Percentiles rank a stretch among this genome's conserved stretches.
Conservation (phyloP, 2,329 filamentous ascomycete genomes). For the Lachnellula hyalina region DNA sequence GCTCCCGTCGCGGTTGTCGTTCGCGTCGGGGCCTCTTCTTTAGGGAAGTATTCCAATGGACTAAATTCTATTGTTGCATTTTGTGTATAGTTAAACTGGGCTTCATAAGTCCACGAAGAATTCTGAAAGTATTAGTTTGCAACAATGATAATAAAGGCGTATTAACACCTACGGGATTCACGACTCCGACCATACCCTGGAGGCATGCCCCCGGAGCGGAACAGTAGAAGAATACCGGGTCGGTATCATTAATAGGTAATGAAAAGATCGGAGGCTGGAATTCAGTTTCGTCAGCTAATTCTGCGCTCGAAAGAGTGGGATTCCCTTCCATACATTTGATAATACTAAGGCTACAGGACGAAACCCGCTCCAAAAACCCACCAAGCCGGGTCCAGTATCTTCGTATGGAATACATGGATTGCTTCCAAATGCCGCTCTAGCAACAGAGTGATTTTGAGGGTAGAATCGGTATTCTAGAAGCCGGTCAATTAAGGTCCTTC, state of each 20-base stretch:
- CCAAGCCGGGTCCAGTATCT: constrained; percentile 41
- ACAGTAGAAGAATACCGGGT: constrained; percentile 66
- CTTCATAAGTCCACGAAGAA: constrained; percentile 41
- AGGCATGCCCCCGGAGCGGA: constrained; percentile 62
- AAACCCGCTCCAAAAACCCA: constrained; percentile 51
- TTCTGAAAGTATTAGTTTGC: constrained; percentile 32
- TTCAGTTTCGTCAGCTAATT: constrained; percentile 2
- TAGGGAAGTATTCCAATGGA: constrained; percentile 51
- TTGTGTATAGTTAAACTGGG: constrained; percentile 43
- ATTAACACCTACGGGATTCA: constrained; percentile 55
- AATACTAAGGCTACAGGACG: constrained; percentile 38
- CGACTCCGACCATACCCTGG: constrained; percentile 68
- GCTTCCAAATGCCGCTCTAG: constrained; percentile 48
- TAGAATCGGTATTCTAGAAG: constrained; percentile 51
- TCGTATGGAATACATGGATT: constrained; percentile 61
- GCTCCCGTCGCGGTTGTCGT: constrained; percentile 7
- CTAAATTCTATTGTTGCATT: constrained; percentile 47
- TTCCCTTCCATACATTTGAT: constrained; percentile 34
- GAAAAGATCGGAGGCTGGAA: constrained; percentile 36
- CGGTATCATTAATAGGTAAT: constrained; percentile 51
- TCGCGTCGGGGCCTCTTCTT: constrained; percentile 34
- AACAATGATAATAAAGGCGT: background rate
- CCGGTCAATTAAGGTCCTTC: constrained; percentile 1
- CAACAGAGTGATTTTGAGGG: constrained; percentile 59
- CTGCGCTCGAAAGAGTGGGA: background rate